Conservation (phyloP, 228 moss, liverwort and hornwort genomes). For the Sphagnum magellanicum region DNA sequence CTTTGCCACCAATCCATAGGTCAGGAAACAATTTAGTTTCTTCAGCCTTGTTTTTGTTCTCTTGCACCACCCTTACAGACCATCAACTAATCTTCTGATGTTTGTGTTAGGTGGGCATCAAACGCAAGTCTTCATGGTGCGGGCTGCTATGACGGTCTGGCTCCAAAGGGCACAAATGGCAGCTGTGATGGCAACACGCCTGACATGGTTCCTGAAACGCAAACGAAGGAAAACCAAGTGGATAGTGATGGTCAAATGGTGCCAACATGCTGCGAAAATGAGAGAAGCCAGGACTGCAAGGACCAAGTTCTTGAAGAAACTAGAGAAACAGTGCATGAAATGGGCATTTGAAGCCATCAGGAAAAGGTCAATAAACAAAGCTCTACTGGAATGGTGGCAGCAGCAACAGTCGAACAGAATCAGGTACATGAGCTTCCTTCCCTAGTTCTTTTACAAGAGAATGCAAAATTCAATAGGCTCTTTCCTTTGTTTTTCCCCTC, state of each 20-base stretch:
- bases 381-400: conserved; percentile 32
- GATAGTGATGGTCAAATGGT: conserved; percentile 49
- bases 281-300: conserved; percentile 20
- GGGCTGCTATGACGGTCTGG: conserved; percentile 42
- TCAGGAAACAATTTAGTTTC: no score
- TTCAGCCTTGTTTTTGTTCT: no score
- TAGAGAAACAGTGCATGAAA: conserved; percentile 34
- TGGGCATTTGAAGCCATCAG: conserved; percentile 60
- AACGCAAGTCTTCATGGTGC: conserved; percentile 35
- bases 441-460: no score
- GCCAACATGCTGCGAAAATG: conserved; percentile 33
- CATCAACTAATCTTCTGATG: neutral
- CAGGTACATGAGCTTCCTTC: conserved; percentile 10
- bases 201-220: conserved; percentile 40
- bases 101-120: conserved; percentile 33
- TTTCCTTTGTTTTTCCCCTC: no score
- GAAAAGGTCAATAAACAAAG: conserved; percentile 29
- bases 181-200: conserved; percentile 43
- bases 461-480: no score
- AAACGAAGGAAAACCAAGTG: conserved; percentile 35
- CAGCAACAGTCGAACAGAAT: conserved; percentile 23
- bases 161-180: conserved; percentile 24
- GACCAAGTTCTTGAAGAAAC: conserved; percentile 30
- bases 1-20: no score
- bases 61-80: no score